Base-by-base conservation (phyloP, 345 rosid genomes). In the Trapa bicornis region DNA sequence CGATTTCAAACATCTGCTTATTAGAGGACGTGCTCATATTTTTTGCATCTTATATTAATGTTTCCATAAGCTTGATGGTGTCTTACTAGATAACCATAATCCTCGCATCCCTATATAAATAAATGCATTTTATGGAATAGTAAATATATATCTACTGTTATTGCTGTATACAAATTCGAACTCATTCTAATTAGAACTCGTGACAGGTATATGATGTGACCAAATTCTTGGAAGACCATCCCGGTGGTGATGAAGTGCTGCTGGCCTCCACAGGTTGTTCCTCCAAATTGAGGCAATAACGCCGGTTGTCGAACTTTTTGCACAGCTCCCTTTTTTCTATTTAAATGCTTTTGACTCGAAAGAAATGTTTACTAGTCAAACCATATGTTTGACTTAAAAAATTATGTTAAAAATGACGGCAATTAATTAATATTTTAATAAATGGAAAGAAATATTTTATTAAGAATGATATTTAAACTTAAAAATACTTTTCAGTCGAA, bases 211-310 rank as follows among this genome's bases (percentile, higher is more conserved):
- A 77, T 43, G 79, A 86, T 71, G 95, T 88, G 72, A 88, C 95
- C 57, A 86, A 82, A 71, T 88, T 88, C 76, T 76, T 88, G 85
- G 89, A 84, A 11, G 91, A 88, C 67, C 95, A 88, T 75, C 95
- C 95, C 37, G 91, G 95, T 70, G 95, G 91, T 35, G 91, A 86
- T 33, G 91, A 86, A 53, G 91, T 86, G 12, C 75, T 88, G 71
- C 80, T 88, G 76, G 80, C 84, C 16, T 72, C 87, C 33, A 86
- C 88, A 71, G 95, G 95, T 86, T 76, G 57, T 12, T 45, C 48
- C 48, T 12, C 35, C 4, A 58, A 32, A 11, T 35, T 3, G 38
- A 32, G 35, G 9, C 15, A 8, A 10, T 32, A 32, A 32, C 65
- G 67, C 33, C 37, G 14, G 29, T 22, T 4, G 8, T 38, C 13